These are phyloP conservation scores for Rhodosporidiobolus odoratus DNA, from an alignment of 768 basidiomycete genomes.

Conservation along the genomic window DNA sequence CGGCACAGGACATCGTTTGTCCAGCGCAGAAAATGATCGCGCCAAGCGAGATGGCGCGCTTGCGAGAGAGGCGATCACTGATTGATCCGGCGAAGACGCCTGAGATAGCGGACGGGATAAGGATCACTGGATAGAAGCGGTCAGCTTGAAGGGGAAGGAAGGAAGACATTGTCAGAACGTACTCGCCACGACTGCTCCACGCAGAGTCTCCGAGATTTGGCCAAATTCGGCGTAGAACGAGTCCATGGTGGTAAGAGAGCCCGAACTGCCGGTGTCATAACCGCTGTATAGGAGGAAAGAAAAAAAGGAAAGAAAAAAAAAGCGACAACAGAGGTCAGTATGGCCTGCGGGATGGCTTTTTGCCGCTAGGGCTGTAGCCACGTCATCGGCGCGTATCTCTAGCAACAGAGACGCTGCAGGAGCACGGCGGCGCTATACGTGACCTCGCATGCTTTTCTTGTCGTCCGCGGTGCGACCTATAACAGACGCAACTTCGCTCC, in stretches of 20 bases:
- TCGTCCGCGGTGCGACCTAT: too few species aligned
- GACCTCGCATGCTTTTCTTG: too few species aligned
- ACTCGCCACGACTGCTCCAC: conserved; percentile 13
- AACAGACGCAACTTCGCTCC: too few species aligned
- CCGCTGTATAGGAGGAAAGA: neutral
- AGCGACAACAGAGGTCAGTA: neutral
- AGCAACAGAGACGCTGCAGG: too few species aligned
- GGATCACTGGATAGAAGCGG: conserved; percentile 44
- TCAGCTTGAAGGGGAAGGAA: neutral
- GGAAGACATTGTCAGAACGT: neutral
- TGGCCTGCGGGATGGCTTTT: too few species aligned
- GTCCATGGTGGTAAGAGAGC: conserved; percentile 16
- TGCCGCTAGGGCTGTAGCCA: too few species aligned
- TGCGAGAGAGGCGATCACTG: conserved; percentile 54
- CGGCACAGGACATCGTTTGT: conserved; percentile 43
- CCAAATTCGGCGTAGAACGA: conserved; percentile 9
- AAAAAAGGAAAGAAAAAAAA: too few species aligned
- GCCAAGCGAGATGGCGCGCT: conserved; percentile 52
- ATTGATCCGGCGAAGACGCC: conserved; percentile 47
- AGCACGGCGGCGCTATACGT: too few species aligned
- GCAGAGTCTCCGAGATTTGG: conserved; percentile 1
- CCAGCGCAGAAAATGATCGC: conserved; percentile 51
- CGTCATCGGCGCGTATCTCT: too few species aligned
- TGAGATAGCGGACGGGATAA: conserved; percentile 35
- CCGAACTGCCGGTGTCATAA: conserved; percentile 14